A percentile compares a stretch with the other conserved stretches of the same genome.
Evolutionary conservation across 2,329 filamentous ascomycete species (phyloP).

Genomic region (Aulographum hederae): DNA sequence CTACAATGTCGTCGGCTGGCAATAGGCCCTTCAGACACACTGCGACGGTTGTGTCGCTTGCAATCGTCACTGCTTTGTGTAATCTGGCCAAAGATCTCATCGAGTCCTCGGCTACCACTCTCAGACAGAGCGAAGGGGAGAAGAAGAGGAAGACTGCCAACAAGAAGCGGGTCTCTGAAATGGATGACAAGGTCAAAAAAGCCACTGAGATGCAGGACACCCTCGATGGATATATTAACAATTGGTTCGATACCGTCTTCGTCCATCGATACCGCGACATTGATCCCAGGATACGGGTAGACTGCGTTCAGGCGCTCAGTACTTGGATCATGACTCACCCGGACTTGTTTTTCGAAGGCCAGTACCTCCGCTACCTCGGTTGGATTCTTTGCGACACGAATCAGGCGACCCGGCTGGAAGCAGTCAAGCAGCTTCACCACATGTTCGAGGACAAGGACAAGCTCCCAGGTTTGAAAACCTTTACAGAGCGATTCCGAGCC

Average conservation of each 20-base stretch:
- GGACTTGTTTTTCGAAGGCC: constrained; percentile 75
- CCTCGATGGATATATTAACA: constrained; percentile 55
- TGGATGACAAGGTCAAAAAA: constrained; percentile 54
- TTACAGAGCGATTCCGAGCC: constrained; percentile 78
- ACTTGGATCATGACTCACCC: constrained; percentile 76
- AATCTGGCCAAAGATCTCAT: constrained; percentile 53
- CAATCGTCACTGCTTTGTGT: constrained; percentile 63
- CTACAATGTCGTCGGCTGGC: constrained; percentile 73
- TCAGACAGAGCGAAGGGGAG: constrained; percentile 64
- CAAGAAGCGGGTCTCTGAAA: constrained; percentile 56
- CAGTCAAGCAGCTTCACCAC: constrained; percentile 62
- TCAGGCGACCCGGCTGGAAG: constrained; percentile 60
- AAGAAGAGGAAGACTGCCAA: constrained; percentile 56
- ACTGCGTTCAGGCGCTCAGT: constrained; percentile 74
- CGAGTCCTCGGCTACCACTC: constrained; percentile 53
- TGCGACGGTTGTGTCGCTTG: constrained; percentile 65
- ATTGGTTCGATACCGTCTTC: constrained; percentile 84
- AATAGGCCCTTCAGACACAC: constrained; percentile 89
- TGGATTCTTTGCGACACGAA: constrained; percentile 84
- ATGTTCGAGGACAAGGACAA: constrained; percentile 70
- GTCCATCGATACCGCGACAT: constrained; percentile 92
- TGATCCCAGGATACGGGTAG: constrained; percentile 71
- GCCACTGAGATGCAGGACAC: constrained; percentile 50
- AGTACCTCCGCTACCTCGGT: constrained; percentile 81
- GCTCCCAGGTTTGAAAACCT: constrained; percentile 60